Conservation (phyloP, 495 filamentous ascomycete genomes). For the Penicillium chermesinum region DNA sequence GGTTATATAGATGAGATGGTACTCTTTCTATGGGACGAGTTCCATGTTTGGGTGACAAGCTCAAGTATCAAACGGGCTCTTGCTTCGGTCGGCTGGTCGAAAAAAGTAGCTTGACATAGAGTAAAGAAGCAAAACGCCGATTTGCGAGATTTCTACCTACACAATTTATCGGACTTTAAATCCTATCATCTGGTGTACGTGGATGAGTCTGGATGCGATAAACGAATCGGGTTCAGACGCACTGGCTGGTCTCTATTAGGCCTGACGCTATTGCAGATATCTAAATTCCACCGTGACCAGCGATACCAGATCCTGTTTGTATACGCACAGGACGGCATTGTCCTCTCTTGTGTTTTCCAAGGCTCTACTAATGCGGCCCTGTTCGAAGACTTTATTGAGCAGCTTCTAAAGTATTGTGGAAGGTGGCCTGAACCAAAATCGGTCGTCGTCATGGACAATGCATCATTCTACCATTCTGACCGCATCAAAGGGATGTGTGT, state of each 20-base stretch:
- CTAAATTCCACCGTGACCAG: constrained; percentile 4
- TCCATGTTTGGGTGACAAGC: neutral
- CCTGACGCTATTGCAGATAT: neutral
- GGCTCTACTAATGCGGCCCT: neutral
- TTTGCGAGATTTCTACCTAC: constrained; percentile 4
- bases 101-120: constrained; percentile 10
- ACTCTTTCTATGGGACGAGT: constrained; percentile 14
- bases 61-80: constrained; percentile 8
- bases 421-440: constrained; percentile 1
- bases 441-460: constrained; percentile 1
- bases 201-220: constrained; percentile 4
- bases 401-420: constrained; percentile 1
- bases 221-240: constrained; percentile 1
- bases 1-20: constrained; percentile 17
- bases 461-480: constrained; percentile 1
- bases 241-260: constrained; percentile 2
- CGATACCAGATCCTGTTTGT: constrained; percentile 1
- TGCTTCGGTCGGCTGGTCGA: constrained; percentile 7
- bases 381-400: constrained; percentile 3
- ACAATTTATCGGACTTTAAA: constrained; percentile 3
- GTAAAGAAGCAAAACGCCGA: constrained; percentile 9
- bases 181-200: constrained; percentile 6
- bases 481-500: constrained; percentile 13
- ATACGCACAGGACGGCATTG: constrained; percentile 1
- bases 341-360: constrained; percentile 1